Base-by-base conservation (phyloP, 2,329 filamentous ascomycete species). In the Cylindrodendrum hubeiense region DNA sequence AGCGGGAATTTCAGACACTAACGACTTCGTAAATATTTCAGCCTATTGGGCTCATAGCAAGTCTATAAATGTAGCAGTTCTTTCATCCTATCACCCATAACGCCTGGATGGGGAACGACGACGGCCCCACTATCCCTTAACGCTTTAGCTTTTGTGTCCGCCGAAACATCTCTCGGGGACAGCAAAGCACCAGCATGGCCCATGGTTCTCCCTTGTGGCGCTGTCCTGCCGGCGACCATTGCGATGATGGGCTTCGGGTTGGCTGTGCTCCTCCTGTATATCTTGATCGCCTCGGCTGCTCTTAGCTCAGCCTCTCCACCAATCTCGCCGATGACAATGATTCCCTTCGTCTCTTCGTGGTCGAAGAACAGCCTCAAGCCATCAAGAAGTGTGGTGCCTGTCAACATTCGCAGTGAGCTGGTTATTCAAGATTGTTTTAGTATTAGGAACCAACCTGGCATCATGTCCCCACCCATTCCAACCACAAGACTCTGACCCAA, bases 401-500 rank as follows among this genome's bases (percentile, higher is more conserved):
- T 8, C 2, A 43, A 21, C n/a, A 22, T 47, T 28, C 44, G 15
- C n/a, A 17, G n/a, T 49, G 7, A 49, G 46, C 17, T 12, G 2
- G 4, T n/a, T 5, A 7, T n/a, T 9, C 69, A 67, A 5, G 3
- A 15, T 0, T 5, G 0, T 46, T 39, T 69, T 9, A 66, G 30
- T 5, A 6, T 5, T 19, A 9, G 24, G 5, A 0, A 28, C 63
- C 22, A 66, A 79, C 91, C 91, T 2, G 91, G 90, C 60, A 94
- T 81, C 37, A 92, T 85, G 74, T 95, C 93, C 3, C 93, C 93
- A 3, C 93, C 93, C 83, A 95, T 91, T 17, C 91, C 92, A 47
- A 95, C 89, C 44, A 91, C 92, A 7, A 94, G 80, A 73, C 91
- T 93, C 77, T 95, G 93, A 0, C 93, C 93, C 1, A 95, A 81